Conservation (phyloP, 2,329 filamentous ascomycete species). For the Leptographium radiaticola region DNA sequence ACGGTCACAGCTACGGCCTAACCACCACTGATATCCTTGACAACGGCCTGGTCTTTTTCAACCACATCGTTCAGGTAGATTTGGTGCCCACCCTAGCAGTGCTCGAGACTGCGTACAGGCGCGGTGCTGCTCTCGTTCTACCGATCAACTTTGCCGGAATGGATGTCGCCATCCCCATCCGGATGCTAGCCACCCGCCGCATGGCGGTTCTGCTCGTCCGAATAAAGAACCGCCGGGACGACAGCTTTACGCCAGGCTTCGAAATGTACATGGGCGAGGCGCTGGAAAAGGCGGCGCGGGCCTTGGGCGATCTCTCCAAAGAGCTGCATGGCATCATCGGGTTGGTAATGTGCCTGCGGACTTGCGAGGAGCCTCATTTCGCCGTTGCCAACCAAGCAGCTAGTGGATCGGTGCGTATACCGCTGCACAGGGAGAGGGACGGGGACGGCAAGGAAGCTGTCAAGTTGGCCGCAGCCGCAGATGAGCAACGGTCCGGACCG, state of each 20-base stretch:
- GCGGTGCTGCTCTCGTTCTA: conserved; percentile 1
- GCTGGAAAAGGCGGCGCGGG: neutral
- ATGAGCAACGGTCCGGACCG: neutral
- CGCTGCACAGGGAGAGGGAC: too few species aligned
- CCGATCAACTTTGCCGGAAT: conserved; percentile 1
- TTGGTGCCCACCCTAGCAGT: neutral
- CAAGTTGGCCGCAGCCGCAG: too few species aligned
- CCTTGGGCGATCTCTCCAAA: neutral
- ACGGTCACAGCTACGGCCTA: neutral
- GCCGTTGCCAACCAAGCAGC: neutral
- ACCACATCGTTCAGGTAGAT: neutral
- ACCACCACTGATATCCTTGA: neutral
- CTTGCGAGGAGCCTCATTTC: neutral
- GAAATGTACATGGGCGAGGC: conserved; percentile 1
- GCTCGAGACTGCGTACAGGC: neutral
- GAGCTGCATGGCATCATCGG: neutral
- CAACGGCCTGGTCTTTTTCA: neutral
- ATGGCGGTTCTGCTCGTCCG: neutral
- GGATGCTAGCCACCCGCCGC: neutral
- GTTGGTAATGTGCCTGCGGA: conserved; percentile 1
- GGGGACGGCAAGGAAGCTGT: neutral
- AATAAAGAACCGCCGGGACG: neutral
- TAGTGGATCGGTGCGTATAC: neutral
- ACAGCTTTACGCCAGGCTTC: neutral
- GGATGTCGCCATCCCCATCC: conserved; percentile 1